Evolutionary conservation across 495 filamentous ascomycete genomes (phyloP).

Genomic region (Penicillium goetzii): DNA sequence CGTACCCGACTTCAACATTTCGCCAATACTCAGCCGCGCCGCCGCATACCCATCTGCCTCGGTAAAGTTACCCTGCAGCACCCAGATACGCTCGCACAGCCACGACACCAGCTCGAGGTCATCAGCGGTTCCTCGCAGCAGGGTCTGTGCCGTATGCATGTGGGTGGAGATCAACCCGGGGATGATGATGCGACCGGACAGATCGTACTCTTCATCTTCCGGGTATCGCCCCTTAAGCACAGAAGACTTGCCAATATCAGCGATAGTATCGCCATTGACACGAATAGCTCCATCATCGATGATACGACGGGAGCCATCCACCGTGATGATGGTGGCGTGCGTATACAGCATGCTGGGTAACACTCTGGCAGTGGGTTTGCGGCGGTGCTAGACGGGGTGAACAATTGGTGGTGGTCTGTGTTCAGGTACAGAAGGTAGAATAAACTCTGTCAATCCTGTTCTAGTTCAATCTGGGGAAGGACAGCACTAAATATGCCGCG

Average conservation of each 20-base stretch:
- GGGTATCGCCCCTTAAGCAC: constrained; percentile 29
- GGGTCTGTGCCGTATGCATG: constrained; percentile 53
- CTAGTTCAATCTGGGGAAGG: not conserved
- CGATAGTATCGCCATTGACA: constrained; percentile 40
- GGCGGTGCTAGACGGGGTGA: constrained; percentile 3
- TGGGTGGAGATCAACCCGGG: constrained; percentile 55
- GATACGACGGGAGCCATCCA: constrained; percentile 47
- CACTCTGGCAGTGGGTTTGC: constrained; percentile 5
- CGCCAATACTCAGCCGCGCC: constrained; percentile 49
- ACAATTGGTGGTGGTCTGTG: not conserved
- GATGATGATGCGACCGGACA: constrained; percentile 48
- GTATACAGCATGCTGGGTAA: constrained; percentile 37
- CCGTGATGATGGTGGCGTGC: constrained; percentile 51
- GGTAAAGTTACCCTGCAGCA: constrained; percentile 50
- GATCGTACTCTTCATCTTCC: constrained; percentile 36
- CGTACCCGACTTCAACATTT: constrained; percentile 56
- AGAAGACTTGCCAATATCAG: constrained; percentile 46
- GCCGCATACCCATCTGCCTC: constrained; percentile 52
- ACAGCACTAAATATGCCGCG: not conserved
- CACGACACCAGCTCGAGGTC: constrained; percentile 51
- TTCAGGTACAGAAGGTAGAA: not conserved
- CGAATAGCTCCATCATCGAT: constrained; percentile 50
- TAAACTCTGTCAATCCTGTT: not conserved
- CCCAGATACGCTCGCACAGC: constrained; percentile 54
- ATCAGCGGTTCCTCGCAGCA: constrained; percentile 53